These are phyloP conservation scores for Symbiodinium pilosum DNA, from an alignment of 73 alveolate species.

Conservation along the genomic window DNA sequence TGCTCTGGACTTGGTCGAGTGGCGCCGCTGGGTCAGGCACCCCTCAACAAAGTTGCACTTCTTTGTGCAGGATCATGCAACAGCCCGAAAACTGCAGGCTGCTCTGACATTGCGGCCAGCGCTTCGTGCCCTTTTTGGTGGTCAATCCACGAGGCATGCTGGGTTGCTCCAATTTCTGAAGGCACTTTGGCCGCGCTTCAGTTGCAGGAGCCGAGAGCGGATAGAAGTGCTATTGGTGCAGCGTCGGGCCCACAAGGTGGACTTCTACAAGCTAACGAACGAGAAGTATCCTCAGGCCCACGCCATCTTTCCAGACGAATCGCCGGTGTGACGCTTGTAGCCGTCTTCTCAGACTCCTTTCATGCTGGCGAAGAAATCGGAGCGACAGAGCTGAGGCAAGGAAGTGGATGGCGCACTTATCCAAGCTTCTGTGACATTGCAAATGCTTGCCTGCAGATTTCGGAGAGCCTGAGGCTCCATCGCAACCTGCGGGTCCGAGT, in stretches of 20 bases:
- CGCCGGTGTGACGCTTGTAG: not conserved
- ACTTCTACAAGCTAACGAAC: not conserved
- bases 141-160: not conserved
- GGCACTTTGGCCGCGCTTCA: not conserved
- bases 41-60: not conserved
- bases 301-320: not conserved
- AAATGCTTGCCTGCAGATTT: not conserved
- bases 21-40: not conserved
- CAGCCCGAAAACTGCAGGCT: not conserved
- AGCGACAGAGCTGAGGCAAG: too few species aligned
- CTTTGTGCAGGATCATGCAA: not conserved
- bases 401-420: too few species aligned
- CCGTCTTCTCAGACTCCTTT: too few species aligned
- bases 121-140: not conserved
- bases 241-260: not conserved
- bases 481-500: not conserved
- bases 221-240: slow-evolving; percentile 40
- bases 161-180: too few species aligned
- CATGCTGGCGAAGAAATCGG: too few species aligned
- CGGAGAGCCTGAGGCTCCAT: too few species aligned
- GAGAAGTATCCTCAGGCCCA: not conserved
- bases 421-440: not conserved
- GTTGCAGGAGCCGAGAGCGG: not conserved
- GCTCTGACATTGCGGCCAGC: slow-evolving; percentile 49
- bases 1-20: slow-evolving; percentile 57